A percentile compares a stretch with the other conserved stretches of the same genome.
These are phyloP conservation scores for Alternaria longipes DNA, from an alignment of 2,329 filamentous ascomycete species.

Conservation along the genomic window DNA sequence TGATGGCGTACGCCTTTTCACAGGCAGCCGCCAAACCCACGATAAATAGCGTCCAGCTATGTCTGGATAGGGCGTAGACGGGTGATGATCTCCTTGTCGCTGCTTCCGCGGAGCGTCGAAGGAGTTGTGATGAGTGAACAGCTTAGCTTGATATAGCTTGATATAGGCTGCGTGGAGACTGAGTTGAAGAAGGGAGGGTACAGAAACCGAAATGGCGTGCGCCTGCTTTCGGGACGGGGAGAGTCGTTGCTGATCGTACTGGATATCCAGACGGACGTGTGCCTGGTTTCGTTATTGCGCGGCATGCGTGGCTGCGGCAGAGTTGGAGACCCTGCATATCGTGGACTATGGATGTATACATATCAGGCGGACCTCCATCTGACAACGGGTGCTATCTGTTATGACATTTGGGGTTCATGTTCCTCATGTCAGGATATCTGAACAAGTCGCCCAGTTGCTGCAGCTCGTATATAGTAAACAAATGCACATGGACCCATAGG, in stretches of 20 bases:
- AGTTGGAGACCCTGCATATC: slow-evolving; percentile 1
- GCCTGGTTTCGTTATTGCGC: background rate
- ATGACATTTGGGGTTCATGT: background rate
- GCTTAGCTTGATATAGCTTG: slow-evolving; percentile 1
- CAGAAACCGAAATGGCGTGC: background rate
- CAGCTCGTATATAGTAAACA: background rate
- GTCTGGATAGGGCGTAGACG: slow-evolving; percentile 1
- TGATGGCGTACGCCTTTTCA: background rate
- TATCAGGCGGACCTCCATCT: background rate
- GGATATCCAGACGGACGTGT: background rate
- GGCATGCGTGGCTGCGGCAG: background rate
- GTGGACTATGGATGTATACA: background rate
- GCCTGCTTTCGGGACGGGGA: slow-evolving; percentile 1
- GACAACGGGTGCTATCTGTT: background rate
- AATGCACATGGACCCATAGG: background rate
- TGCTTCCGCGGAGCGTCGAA: slow-evolving; percentile 4
- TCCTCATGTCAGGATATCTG: background rate
- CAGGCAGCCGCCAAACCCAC: slow-evolving; percentile 2
- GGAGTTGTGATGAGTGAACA: slow-evolving; percentile 3
- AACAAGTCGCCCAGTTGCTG: background rate
- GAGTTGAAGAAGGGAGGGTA: background rate
- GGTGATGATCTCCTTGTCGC: slow-evolving; percentile 1
- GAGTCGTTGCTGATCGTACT: slow-evolving; percentile 1
- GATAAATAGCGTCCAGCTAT: background rate
- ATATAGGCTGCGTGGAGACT: slow-evolving; percentile 2